Percentiles rank a stretch among this genome's conserved stretches.
phyloP scores from a whole-genome alignment of 1,284 basidiomycete species.

The Bothia castanella region DNA sequence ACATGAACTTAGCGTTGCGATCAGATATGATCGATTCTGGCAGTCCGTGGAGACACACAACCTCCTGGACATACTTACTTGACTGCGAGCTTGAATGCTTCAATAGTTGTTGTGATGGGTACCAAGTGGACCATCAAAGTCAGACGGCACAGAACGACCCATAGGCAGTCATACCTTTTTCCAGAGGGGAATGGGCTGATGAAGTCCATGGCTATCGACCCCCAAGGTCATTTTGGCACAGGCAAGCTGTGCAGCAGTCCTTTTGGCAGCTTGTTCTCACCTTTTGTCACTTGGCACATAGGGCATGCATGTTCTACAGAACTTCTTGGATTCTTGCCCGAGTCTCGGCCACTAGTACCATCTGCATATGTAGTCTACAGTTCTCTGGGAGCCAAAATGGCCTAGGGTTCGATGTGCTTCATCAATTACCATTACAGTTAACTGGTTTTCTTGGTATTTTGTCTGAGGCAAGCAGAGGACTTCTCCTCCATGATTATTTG shows the following conservation, averaged over 20 bases:
- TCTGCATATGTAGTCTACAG: slow-evolving; percentile 1
- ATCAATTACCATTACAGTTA: background rate
- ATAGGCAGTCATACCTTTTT: slow-evolving; percentile 27
- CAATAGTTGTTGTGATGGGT: slow-evolving; percentile 13
- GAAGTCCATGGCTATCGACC: background rate
- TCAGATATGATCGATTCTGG: slow-evolving; percentile 29
- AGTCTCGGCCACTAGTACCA: slow-evolving; percentile 3
- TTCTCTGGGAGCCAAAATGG: background rate
- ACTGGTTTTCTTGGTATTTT: background rate
- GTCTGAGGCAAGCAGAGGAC: background rate
- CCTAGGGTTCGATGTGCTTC: slow-evolving; percentile 25
- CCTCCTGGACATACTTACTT: slow-evolving; percentile 19
- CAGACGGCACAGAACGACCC: slow-evolving; percentile 32
- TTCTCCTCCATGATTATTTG: background rate
- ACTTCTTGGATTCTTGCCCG: slow-evolving; percentile 21
- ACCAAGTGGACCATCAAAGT: slow-evolving; percentile 36
- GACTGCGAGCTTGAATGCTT: slow-evolving; percentile 24
- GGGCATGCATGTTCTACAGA: background rate
- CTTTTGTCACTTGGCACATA: background rate
- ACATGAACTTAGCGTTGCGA: slow-evolving; percentile 6
- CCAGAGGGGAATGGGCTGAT: background rate
- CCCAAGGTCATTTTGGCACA: background rate
- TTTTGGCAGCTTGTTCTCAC: background rate
- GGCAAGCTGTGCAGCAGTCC: background rate
- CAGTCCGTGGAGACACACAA: slow-evolving; percentile 28